These are phyloP conservation scores for Salix exigua DNA, from an alignment of 345 rosid species.

Conservation along the genomic window DNA sequence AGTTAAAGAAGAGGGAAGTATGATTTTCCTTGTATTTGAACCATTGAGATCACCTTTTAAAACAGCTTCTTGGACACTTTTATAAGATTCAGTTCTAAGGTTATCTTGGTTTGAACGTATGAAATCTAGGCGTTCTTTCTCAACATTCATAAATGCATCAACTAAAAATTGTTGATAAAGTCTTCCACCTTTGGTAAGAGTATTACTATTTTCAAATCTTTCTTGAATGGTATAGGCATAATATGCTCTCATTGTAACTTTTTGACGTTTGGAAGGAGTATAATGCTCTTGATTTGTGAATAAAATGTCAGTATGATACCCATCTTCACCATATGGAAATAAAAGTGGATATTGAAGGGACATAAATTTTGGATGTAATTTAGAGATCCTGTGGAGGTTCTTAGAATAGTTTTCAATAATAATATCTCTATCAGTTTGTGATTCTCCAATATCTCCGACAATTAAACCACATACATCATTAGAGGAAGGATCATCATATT, in stretches of 20 bases:
- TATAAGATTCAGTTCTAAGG: neutral
- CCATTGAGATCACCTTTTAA: neutral
- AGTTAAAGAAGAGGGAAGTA: neutral
- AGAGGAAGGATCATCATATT: neutral
- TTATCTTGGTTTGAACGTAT: neutral
- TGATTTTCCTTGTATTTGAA: neutral
- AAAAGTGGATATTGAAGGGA: neutral
- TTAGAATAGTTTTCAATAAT: neutral
- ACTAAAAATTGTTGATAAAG: neutral
- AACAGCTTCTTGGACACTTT: neutral
- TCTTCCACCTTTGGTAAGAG: neutral
- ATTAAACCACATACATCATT: neutral
- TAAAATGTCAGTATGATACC: neutral
- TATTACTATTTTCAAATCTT: fast-evolving
- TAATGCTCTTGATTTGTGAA: neutral
- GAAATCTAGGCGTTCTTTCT: neutral
- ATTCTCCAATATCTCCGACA: neutral
- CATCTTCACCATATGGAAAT: neutral
- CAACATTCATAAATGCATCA: neutral
- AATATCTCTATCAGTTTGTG: neutral
- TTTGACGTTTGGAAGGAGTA: fast-evolving
- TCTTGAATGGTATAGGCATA: neutral
- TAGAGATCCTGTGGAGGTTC: neutral
- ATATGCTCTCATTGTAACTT: neutral
- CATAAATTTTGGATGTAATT: neutral